phyloP scores from a whole-genome alignment of 805 yeast genomes.

The Myxozyma neglecta region DNA sequence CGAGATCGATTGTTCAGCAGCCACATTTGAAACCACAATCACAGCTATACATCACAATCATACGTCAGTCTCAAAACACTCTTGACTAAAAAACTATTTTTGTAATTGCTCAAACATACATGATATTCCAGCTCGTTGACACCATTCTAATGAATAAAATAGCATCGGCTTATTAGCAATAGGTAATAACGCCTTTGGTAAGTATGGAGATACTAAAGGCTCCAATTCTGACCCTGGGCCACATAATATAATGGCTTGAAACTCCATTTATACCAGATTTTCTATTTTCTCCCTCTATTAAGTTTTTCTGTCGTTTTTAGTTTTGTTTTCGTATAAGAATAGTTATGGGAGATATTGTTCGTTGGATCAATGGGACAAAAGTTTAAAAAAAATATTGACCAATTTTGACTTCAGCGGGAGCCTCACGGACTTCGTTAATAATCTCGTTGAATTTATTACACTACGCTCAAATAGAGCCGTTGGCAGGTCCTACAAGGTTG shows the following conservation, averaged over 20 bases:
- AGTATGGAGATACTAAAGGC: conserved; percentile 66
- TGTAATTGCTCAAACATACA: conserved; percentile 15
- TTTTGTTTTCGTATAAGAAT: background rate
- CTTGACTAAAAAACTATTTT: background rate
- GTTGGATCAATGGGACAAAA: too few relatives aligned
- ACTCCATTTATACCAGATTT: conserved; percentile 61
- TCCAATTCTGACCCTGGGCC: conserved; percentile 74
- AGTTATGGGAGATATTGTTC: background rate
- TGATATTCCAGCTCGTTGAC: conserved; percentile 46
- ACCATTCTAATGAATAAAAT: conserved; percentile 87
- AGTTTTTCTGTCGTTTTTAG: background rate
- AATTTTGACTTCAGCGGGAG: too few relatives aligned
- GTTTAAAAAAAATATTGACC: too few relatives aligned
- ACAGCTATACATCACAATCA: conserved; percentile 40
- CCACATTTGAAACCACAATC: conserved; percentile 49
- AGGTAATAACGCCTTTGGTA: conserved; percentile 83
- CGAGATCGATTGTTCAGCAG: conserved; percentile 50
- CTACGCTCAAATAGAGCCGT: too few relatives aligned
- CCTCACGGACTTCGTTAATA: too few relatives aligned
- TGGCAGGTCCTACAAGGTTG: too few relatives aligned
- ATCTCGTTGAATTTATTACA: too few relatives aligned
- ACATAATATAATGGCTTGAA: conserved; percentile 87
- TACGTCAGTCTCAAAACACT: background rate
- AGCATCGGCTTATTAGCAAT: conserved; percentile 88
- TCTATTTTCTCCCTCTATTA: background rate